Conservation (phyloP, 768 basidiomycete species). For the Rubroboletus pulcherrimus region DNA sequence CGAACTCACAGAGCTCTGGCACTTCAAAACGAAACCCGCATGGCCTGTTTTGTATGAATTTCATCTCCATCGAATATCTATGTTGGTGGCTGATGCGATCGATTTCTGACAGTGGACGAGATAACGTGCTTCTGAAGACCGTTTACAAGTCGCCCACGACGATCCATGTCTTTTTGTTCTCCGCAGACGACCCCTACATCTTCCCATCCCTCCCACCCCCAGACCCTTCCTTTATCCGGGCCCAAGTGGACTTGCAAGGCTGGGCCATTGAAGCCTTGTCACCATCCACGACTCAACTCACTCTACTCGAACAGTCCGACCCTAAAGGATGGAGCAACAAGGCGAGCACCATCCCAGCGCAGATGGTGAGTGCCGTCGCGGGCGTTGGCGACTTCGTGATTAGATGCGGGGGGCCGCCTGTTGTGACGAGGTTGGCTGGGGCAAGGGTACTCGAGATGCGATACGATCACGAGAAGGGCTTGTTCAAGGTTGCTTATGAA, state of each 20-base stretch:
- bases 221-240: constrained; percentile 80
- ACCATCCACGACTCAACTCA: constrained; percentile 90
- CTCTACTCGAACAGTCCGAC: constrained; percentile 93
- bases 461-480: constrained; percentile 85
- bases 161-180: constrained; percentile 94
- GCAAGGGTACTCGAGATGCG: constrained; percentile 69
- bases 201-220: constrained; percentile 69
- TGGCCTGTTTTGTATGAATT: constrained; percentile 85
- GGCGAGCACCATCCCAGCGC: constrained; percentile 79
- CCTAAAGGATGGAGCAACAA: constrained; percentile 98
- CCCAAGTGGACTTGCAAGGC: constrained; percentile 96
- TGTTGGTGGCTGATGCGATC: constrained; percentile 1
- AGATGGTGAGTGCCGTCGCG: constrained; percentile 85
- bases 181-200: constrained; percentile 82
- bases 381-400: constrained; percentile 96
- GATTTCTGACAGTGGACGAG: constrained; percentile 64
- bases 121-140: constrained; percentile 87
- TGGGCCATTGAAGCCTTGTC: constrained; percentile 97
- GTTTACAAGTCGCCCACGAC: constrained; percentile 96
- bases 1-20: constrained; percentile 90
- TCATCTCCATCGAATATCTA: constrained; percentile 4
- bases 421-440: constrained; percentile 78
- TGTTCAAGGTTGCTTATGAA: constrained; percentile 84
- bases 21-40: constrained; percentile 83
- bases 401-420: constrained; percentile 91